phyloP scores from a whole-genome alignment of 352 stramenopile species.

The Globisporangium lucens region DNA sequence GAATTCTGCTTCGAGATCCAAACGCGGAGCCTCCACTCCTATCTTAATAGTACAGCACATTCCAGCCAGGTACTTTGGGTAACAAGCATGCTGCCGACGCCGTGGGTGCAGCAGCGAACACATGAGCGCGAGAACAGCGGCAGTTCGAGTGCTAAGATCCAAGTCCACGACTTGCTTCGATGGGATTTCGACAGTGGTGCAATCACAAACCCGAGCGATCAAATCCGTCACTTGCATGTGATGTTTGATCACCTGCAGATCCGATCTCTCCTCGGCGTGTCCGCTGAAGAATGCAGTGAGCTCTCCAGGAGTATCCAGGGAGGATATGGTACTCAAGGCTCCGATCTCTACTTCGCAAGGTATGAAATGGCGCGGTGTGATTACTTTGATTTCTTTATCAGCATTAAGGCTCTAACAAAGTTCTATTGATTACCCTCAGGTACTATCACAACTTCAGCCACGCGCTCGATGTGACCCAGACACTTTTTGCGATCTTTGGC shows the following conservation, averaged over 20 bases:
- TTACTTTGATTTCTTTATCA: not conserved
- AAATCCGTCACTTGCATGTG: slow-evolving; percentile 10
- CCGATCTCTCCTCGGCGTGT: slow-evolving; percentile 6
- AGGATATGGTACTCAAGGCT: slow-evolving; percentile 9
- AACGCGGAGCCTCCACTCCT: not conserved
- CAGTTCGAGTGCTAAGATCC: not conserved
- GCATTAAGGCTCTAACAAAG: not conserved
- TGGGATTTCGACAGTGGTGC: slow-evolving; percentile 19
- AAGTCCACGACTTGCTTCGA: slow-evolving; percentile 9
- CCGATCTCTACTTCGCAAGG: slow-evolving; percentile 15
- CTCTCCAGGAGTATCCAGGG: slow-evolving; percentile 15
- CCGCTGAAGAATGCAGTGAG: slow-evolving; percentile 2
- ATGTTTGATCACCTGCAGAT: slow-evolving; percentile 20
- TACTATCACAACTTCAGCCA: slow-evolving; percentile 34
- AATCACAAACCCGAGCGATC: slow-evolving; percentile 3
- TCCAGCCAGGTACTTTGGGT: too few species aligned
- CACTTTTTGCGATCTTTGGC: slow-evolving; percentile 25
- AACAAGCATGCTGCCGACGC: not conserved
- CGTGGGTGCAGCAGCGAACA: not conserved
- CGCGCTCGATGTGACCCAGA: slow-evolving; percentile 29
- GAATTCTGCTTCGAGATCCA: not conserved
- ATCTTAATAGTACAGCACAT: too few species aligned
- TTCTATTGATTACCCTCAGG: not conserved
- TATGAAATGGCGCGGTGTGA: not conserved
- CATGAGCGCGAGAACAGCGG: not conserved